Evolutionary conservation across 495 filamentous ascomycete genomes (phyloP).

Genomic region (Astrothelium subdiscretum): DNA sequence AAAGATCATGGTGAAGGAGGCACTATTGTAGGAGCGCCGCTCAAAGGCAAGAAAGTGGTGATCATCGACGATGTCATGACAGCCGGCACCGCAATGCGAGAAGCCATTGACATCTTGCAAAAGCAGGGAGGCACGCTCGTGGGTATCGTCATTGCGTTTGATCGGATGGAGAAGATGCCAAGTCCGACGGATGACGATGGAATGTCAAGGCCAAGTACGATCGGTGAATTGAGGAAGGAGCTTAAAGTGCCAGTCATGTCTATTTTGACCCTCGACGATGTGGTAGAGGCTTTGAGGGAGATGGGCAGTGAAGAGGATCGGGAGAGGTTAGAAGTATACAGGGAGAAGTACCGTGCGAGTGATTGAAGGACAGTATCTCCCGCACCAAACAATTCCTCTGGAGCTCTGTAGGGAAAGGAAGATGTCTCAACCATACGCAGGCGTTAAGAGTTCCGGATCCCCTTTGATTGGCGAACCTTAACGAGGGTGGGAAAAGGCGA

Average conservation of each 20-base stretch:
- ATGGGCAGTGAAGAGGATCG: constrained; percentile 50
- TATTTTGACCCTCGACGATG: constrained; percentile 53
- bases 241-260: constrained; percentile 32
- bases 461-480: too few species aligned
- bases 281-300: constrained; percentile 56
- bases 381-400: background rate
- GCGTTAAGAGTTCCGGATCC: too few species aligned
- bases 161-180: constrained; percentile 72
- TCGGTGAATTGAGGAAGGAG: constrained; percentile 69
- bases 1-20: constrained; percentile 94
- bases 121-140: constrained; percentile 69
- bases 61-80: constrained; percentile 96
- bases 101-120: constrained; percentile 74
- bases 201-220: constrained; percentile 28
- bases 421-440: background rate
- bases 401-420: too few species aligned
- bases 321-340: constrained; percentile 64
- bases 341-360: constrained; percentile 54
- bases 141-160: constrained; percentile 77
- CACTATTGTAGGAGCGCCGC: constrained; percentile 70
- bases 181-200: constrained; percentile 8
- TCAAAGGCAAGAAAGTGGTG: constrained; percentile 74
- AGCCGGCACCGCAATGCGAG: constrained; percentile 83
- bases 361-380: constrained; percentile 31
- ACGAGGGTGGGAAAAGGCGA: too few species aligned